Evolutionary conservation across 1,284 basidiomycete genomes (phyloP).

Genomic region (Ustilago xerochloae): DNA sequence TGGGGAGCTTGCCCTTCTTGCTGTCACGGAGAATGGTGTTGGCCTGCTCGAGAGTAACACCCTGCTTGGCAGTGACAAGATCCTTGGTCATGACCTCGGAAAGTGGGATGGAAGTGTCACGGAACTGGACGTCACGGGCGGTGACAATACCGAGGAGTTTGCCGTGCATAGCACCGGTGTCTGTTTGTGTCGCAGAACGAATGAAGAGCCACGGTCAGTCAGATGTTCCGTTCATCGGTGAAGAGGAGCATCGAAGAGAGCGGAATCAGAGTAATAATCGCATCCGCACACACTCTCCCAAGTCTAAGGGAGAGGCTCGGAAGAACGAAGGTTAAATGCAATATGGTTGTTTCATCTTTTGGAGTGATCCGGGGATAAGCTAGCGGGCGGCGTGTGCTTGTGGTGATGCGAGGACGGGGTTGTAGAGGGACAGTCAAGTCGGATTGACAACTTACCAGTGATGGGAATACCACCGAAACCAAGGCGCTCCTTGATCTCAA

Average conservation of each 20-base stretch:
- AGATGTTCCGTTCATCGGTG: background rate
- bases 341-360: conserved; percentile 48
- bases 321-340: conserved; percentile 84
- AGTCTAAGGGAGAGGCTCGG: conserved; percentile 76
- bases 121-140: conserved; percentile 95
- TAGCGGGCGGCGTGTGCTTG: background rate
- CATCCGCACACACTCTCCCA: conserved; percentile 79
- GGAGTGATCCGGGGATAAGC: background rate
- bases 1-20: conserved; percentile 94
- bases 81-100: conserved; percentile 85
- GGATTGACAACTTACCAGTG: conserved; percentile 77
- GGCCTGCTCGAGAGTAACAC: conserved; percentile 82
- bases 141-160: conserved; percentile 97
- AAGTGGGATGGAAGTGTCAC: conserved; percentile 76
- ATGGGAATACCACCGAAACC: conserved; percentile 98
- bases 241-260: background rate
- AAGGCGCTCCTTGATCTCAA: conserved; percentile 89
- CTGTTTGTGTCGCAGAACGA: conserved; percentile 70
- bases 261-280: conserved; percentile 69
- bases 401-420: background rate
- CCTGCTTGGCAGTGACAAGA: conserved; percentile 63
- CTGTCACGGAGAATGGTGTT: conserved; percentile 94
- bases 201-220: conserved; percentile 1
- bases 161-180: conserved; percentile 84
- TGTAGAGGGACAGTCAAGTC: background rate